phyloP scores from a whole-genome alignment of 164 flowering plant species.

The Nelumbo lutea region DNA sequence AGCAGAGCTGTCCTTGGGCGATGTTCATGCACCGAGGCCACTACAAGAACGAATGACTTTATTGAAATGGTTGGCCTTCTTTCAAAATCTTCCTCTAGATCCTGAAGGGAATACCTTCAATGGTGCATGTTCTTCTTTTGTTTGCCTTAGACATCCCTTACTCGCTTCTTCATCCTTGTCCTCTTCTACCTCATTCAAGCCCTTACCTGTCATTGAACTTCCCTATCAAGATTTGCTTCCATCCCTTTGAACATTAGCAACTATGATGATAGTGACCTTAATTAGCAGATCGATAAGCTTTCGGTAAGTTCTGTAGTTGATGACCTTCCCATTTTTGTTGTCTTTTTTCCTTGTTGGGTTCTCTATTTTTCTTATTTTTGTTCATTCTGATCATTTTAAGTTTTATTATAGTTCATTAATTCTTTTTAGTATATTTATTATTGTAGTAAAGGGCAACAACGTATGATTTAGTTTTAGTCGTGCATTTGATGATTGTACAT shows the following conservation, averaged over 20 bases:
- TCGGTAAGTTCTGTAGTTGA: conserved; percentile 27
- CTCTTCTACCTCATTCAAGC: conserved; percentile 42
- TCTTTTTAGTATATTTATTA: not conserved
- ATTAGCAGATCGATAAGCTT: conserved; percentile 26
- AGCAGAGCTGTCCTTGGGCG: conserved; percentile 55
- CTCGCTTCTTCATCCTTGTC: conserved; percentile 18
- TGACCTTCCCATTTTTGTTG: not conserved
- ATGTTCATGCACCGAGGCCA: conserved; percentile 37
- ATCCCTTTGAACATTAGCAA: conserved; percentile 2
- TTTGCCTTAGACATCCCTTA: conserved; percentile 29
- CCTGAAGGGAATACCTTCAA: conserved; percentile 28
- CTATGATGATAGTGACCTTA: conserved; percentile 12
- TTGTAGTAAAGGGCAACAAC: not conserved
- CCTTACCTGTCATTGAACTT: conserved; percentile 49
- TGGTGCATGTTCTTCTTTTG: conserved; percentile 33
- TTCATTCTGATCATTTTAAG: not conserved
- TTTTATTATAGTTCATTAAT: too few species aligned
- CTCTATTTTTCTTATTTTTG: not conserved
- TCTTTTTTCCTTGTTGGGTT: not conserved
- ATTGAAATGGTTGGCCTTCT: conserved; percentile 62
- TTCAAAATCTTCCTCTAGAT: conserved; percentile 71
- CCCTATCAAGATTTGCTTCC: conserved; percentile 21
- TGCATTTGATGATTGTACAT: not conserved
- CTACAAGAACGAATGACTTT: conserved; percentile 53
- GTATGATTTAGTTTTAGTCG: not conserved